Evolutionary conservation across 495 filamentous ascomycete species (phyloP), one percentile per base, ranked within the genome.

Genomic region (Eremomyces bilateralis): DNA sequence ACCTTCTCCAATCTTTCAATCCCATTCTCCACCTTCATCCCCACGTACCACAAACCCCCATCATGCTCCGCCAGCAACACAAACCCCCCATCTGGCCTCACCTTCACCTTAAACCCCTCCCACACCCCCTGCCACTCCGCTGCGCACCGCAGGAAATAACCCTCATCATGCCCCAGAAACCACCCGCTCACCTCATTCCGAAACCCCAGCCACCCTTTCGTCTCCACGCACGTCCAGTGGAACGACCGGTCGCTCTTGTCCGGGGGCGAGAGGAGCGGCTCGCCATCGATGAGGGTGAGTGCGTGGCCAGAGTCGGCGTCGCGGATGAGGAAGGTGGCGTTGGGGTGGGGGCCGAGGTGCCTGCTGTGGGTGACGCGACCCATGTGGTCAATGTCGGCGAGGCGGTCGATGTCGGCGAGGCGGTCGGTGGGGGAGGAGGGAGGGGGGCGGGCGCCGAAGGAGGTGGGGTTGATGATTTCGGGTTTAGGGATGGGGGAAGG

Each of bases 151-250:
- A 53, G 28, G 11, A 18, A 41, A 5, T 48, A 34, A 1, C 37
- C 17, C 0, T 48, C 36, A 31, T 54, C 40, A 29, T 50, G 53
- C 5, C 53, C 53, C 2, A 58, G 42, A 18, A 48, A 42, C 17
- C 41, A 36, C 11, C 41, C 38, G 11, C 38, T 47, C 21, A 30
- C 38, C 2, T 34, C 34, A 27, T 53, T 53, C 4, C 38, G 46
- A 39, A 58, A 58, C 16, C 54, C 54, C 11, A 58, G 41, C 49
- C 52, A 56, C 17, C 54, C 54, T 30, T 54, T 43, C 12, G 39
- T 47, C 34, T 54, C 53, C 24, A 52, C 39, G 38, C 54, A 58
- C 15, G 12, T 20, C 54, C 54, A 58, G 39, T 58, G 45, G 15
- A 47, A 48, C 4, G 51, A 50, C n/a, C n/a, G n/a, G 17, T 51